Percentiles rank a stretch among this genome's conserved stretches.
Conservation (phyloP, 768 basidiomycete species). For the Xerocomus brunneocitrinus region DNA sequence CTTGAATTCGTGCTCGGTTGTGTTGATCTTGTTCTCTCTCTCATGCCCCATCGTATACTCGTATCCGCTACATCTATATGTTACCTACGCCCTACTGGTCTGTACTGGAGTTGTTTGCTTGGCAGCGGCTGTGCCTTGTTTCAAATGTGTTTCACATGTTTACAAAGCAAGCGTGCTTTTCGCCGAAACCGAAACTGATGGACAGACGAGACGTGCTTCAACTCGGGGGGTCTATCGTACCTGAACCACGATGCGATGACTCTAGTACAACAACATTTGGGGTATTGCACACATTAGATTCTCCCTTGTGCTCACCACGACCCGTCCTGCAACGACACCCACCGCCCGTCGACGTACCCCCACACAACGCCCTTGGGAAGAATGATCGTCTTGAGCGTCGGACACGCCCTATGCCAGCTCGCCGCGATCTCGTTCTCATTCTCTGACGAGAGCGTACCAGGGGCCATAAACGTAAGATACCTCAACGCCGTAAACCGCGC, state of each 20-base stretch:
- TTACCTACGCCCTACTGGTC: conserved; percentile 2
- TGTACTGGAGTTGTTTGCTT: neutral
- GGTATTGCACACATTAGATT: no score
- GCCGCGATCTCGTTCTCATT: conserved; percentile 51
- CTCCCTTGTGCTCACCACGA: neutral
- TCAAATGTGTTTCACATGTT: neutral
- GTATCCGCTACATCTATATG: conserved; percentile 25
- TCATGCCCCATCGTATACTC: conserved; percentile 12
- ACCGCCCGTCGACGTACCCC: conserved; percentile 36
- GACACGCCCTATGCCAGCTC: conserved; percentile 54
- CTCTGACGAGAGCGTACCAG: conserved; percentile 21
- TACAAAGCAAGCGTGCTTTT: neutral
- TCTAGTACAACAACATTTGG: no score
- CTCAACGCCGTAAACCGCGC: conserved; percentile 39
- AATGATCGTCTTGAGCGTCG: conserved; percentile 60
- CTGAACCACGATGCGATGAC: no score
- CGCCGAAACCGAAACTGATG: no score
- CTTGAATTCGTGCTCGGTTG: conserved; percentile 3
- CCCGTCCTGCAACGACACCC: conserved; percentile 21
- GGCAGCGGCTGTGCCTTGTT: neutral
- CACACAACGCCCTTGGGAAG: conserved; percentile 60
- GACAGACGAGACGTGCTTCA: no score
- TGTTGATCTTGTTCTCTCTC: conserved; percentile 21
- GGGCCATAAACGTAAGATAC: conserved; percentile 61
- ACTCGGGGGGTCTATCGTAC: no score